phyloP scores from a whole-genome alignment of 495 filamentous ascomycete species.

The Choiromyces venosus region DNA sequence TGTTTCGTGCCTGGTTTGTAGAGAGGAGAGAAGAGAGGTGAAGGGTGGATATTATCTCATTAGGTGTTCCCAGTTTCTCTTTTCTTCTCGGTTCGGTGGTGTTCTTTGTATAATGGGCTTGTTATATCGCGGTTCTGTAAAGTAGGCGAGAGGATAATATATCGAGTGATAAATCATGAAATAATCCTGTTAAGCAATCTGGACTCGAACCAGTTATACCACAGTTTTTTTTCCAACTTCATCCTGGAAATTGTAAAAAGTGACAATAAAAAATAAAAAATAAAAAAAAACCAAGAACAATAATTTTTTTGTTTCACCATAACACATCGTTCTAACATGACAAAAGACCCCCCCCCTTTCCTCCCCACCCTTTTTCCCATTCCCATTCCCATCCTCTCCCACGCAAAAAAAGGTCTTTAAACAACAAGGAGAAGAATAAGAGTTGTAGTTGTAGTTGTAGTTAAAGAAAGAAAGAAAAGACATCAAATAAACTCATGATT shows the following conservation, averaged over 20 bases:
- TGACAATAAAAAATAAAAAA: too few relatives aligned
- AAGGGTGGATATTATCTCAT: background rate
- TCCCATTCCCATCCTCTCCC: conserved; percentile 18
- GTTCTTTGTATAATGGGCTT: background rate
- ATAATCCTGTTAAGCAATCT: background rate
- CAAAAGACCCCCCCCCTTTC: conserved; percentile 20
- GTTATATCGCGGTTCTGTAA: background rate
- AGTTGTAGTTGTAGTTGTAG: background rate
- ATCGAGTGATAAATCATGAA: background rate
- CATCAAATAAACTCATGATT: background rate
- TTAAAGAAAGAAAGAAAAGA: background rate
- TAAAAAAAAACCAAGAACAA: conserved; percentile 9
- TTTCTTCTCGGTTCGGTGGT: background rate
- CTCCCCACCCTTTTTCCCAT: background rate
- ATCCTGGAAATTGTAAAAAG: too few relatives aligned
- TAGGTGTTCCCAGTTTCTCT: background rate
- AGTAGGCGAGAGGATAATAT: background rate
- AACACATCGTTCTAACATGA: conserved; percentile 28
- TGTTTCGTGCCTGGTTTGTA: too few relatives aligned
- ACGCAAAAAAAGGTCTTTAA: conserved; percentile 29
- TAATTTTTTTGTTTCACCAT: conserved; percentile 30
- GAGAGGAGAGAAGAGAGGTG: background rate
- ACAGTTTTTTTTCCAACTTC: too few relatives aligned
- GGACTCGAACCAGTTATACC: too few relatives aligned
- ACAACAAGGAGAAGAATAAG: conserved; percentile 15